Percentiles rank a stretch among this genome's conserved stretches.
Conservation (phyloP, 805 yeast species). For the Ogataea methanolica region DNA sequence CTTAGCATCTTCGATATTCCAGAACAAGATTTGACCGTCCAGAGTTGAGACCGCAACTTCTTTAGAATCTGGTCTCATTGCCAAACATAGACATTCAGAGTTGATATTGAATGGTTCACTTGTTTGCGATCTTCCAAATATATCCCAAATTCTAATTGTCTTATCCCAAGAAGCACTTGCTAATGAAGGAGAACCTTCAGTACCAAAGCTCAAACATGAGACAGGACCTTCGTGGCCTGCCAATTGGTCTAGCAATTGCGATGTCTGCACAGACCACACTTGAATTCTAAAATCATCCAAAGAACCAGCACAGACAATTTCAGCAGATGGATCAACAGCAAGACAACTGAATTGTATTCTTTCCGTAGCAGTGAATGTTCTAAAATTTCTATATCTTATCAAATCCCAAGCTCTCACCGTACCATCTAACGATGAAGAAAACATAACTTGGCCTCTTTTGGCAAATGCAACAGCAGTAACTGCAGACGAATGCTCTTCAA, state of each 20-base stretch:
- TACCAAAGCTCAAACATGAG: slow-evolving; percentile 80
- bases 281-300: slow-evolving; percentile 84
- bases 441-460: slow-evolving; percentile 83
- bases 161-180: slow-evolving; percentile 97
- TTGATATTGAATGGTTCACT: slow-evolving; percentile 87
- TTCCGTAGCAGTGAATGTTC: slow-evolving; percentile 89
- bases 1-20: slow-evolving; percentile 77
- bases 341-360: slow-evolving; percentile 81
- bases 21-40: slow-evolving; percentile 81
- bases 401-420: slow-evolving; percentile 98
- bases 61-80: slow-evolving; percentile 91
- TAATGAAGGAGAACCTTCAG: slow-evolving; percentile 59
- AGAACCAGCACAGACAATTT: slow-evolving; percentile 93
- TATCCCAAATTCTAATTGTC: slow-evolving; percentile 88
- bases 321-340: slow-evolving; percentile 97
- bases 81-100: slow-evolving; percentile 77
- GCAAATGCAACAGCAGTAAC: slow-evolving; percentile 88
- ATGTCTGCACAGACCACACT: slow-evolving; percentile 97
- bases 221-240: slow-evolving; percentile 97
- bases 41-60: slow-evolving; percentile 83
- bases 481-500: slow-evolving; percentile 84
- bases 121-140: slow-evolving; percentile 79
- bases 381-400: slow-evolving; percentile 85
- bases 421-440: slow-evolving; percentile 91
- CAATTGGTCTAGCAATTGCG: slow-evolving; percentile 81